Base-by-base conservation (phyloP, 352 stramenopile species). In the Phytophthora agathidicida region DNA sequence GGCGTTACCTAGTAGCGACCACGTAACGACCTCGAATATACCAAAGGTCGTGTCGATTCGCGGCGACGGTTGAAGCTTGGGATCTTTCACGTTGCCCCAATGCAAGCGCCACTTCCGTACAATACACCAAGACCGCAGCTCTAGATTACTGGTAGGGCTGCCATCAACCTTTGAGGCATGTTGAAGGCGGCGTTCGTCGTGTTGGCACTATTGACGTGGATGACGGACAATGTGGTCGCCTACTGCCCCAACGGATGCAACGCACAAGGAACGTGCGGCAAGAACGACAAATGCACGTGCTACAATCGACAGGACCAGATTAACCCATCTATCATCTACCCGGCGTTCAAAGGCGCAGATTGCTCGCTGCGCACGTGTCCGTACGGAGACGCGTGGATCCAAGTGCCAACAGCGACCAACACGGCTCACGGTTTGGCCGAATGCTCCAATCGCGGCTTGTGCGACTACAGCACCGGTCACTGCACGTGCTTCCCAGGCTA, bases 371-470 rank as follows among this genome's bases (percentile, higher is more conserved):
- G 85, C 8, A 95, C 85, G 60, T 95, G 86, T 62, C 82, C 86
- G 38, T 78, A 72, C 49, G 86, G 86, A 9, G 49, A 76, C 1
- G 80, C 86, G 32, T 95, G 85, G 80, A 77, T 93, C 3, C 55
- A 70, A 7, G 53, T 80, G 45, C 77, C 82, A 6, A 75, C 75
- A n/a, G 70, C 63, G 5, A 54, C 71, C n/a, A 94, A 97, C 71
- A 56, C 67, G 3, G 88, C 70, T 20, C 94, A 98, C 65, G 65
- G 76, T 16, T 62, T 83, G 27, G 67, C 76, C 16, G 93, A 99
- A 78, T 99, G 96, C 78, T 98, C 96, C 2, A 93, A 94, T 62
- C 94, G 93, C 51, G 96, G 96, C 43, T 69, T 77, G 37, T 99
- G 96, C 58, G 93, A 99, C 80, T 86, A 93, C 54, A 30, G 66